These are phyloP conservation scores for Lunasporangiospora selenospora DNA, from an alignment of 192 early-diverging fungal species.

Conservation along the genomic window DNA sequence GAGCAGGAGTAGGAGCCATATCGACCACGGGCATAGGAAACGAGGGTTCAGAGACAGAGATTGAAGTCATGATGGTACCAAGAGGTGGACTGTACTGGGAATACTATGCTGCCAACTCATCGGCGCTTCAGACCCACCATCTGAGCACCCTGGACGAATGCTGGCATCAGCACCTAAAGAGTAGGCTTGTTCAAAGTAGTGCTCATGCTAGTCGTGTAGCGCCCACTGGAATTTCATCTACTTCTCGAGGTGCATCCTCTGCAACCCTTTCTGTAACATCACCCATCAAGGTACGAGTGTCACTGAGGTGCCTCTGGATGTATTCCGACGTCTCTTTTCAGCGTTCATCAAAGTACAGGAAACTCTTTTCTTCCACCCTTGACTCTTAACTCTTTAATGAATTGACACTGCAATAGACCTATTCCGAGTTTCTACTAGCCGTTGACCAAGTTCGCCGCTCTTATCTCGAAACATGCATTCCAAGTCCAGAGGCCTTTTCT, in stretches of 20 bases:
- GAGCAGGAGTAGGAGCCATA: too few species aligned
- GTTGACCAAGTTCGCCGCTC: constrained; percentile 24
- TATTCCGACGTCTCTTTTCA: not conserved
- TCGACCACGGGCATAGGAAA: not conserved
- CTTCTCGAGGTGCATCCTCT: not conserved
- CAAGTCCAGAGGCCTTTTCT: constrained; percentile 28
- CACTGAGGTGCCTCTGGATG: not conserved
- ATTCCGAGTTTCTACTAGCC: constrained; percentile 10
- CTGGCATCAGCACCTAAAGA: constrained; percentile 21
- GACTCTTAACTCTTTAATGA: not conserved
- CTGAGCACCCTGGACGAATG: constrained; percentile 19
- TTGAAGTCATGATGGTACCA: constrained; percentile 1
- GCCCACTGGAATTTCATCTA: not conserved
- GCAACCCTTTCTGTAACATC: not conserved
- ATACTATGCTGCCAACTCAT: constrained; percentile 30
- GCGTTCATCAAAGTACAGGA: not conserved
- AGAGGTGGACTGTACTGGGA: constrained; percentile 25
- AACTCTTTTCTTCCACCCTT: not conserved
- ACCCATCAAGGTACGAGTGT: constrained; percentile 6
- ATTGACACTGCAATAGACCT: constrained; percentile 1
- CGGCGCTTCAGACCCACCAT: constrained; percentile 26
- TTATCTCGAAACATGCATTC: constrained; percentile 31
- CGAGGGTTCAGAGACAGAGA: not conserved
- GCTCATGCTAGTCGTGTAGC: too few species aligned
- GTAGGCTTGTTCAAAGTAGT: too few species aligned